Conservation (phyloP, 1,284 basidiomycete genomes). For the Hymenochaete sp. region DNA sequence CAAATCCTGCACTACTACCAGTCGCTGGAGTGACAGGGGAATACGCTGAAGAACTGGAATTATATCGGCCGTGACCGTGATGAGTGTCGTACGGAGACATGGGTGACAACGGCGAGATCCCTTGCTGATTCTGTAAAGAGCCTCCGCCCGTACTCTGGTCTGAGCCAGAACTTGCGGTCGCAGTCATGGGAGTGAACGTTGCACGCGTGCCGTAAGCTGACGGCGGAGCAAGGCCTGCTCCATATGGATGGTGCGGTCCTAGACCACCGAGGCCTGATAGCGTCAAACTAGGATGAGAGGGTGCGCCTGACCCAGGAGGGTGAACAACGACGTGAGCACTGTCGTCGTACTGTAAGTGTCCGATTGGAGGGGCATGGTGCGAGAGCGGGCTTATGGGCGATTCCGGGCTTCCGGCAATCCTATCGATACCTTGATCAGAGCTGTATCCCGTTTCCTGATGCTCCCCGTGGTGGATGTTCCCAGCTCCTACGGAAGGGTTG, state of each 20-base stretch:
- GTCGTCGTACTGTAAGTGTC: neutral
- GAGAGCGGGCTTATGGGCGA: too few relatives aligned
- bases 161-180: slow-evolving; percentile 1
- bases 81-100: slow-evolving; percentile 9
- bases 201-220: neutral
- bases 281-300: slow-evolving; percentile 2
- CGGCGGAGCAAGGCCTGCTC: neutral
- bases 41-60: slow-evolving; percentile 1
- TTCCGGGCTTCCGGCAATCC: too few relatives aligned
- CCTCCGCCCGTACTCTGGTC: neutral
- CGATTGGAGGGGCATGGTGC: too few relatives aligned
- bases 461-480: neutral
- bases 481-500: neutral
- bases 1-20: slow-evolving; percentile 5
- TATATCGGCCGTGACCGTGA: too few relatives aligned
- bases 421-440: neutral
- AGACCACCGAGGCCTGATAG: neutral
- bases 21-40: slow-evolving; percentile 7
- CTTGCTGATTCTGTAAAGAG: too few relatives aligned
- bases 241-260: neutral
- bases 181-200: slow-evolving; percentile 5
- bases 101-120: slow-evolving; percentile 2
- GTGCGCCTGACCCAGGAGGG: slow-evolving; percentile 13
- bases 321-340: slow-evolving; percentile 5
- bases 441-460: neutral